Evolutionary conservation across 176 grass and related monocot species (phyloP), one percentile per base, ranked within the genome.

Genomic region (Elaeis guineensis): DNA sequence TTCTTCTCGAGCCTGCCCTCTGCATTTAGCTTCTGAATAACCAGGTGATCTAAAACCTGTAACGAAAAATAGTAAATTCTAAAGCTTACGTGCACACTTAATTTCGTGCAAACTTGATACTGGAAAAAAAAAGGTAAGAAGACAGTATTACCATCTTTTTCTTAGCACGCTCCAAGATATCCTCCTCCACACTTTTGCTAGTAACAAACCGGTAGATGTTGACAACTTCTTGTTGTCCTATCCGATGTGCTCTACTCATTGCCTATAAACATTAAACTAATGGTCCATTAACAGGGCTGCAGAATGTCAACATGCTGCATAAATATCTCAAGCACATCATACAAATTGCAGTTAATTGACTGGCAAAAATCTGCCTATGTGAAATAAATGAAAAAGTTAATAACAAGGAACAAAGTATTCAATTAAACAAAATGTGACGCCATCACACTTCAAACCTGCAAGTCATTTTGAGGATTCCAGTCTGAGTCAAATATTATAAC

Each of bases 401-500:
- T 44, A 12, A 44, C 35, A 44, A 44, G 35, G 11, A 44, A 44
- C 35, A 35, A 35, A 35, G 11, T 35, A 35, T 35, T 35, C 32
- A 35, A 35, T 11, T 14, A 5, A 54, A 49, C 11, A 22, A 28
- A 63, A 52, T 61, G n/a, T 5, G 26, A 18, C 11, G 32, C 8
- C 19, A 4, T 14, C n/a, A 4, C 11, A 63, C 26, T 21, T 55
- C 28, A 51, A 16, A 98, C 93, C 93, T 98, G 93, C 48, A 98
- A 71, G 73, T 98, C 93, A 86, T 98, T 98, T 82, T 98, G 93
- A 21, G 93, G 93, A 80, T 98, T 98, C 93, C 93, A 98, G 56
- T 98, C 93, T 51, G 93, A 98, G 63, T 98, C 93, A 21, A 98
- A 98, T 63, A 98, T 89, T 64, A 98, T 98, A 49, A 98, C 93